Evolutionary conservation across 306 rosid genomes (phyloP), one percentile per base, ranked within the genome.

Genomic region (Fragaria nilgerrensis): DNA sequence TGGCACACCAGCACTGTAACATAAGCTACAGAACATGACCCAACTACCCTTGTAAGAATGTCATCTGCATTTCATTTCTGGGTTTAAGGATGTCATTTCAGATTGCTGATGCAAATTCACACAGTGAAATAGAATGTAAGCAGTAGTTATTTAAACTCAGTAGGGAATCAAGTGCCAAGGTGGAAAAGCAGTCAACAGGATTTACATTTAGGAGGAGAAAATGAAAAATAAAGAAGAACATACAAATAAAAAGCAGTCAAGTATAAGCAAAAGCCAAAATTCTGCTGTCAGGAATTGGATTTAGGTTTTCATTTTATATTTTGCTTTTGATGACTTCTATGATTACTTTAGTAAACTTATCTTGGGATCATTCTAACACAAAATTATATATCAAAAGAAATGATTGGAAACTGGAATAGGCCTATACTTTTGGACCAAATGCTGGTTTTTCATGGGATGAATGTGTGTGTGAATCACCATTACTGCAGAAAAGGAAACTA

Each of bases 291-390:
- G 87, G 82, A 89, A 83, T 85, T 61, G 87, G 85, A 85, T 84
- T 79, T 86, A 56, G 61, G 70, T 78, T 85, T 83, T 80, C 62
- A 66, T 77, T 82, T 83, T 81, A 19, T 58, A 78, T 80, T 72
- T 89, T 86, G 86, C 92, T 90, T 92, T 92, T 87, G 88, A 84
- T 90, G 96, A 89, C 92, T 92, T 95, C 88, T 81, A 89, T 95
- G 97, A 88, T 89, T 89, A 82, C 84, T 81, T 78, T 70, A 79
- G 50, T 77, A 82, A 81, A 81, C 63, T 75, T 70, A 75, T 78
- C 73, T 89, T 86, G 92, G 97, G 96, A 95, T 95, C 91, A 88
- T 86, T 86, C 85, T 65, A 81, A 81, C 84, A 88, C 90, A 82
- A 87, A 84, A 85, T 81, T 79, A 81, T 81, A 82, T 87, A 89